Conservation (phyloP, 495 filamentous ascomycete species). For the Penicillium manginii region DNA sequence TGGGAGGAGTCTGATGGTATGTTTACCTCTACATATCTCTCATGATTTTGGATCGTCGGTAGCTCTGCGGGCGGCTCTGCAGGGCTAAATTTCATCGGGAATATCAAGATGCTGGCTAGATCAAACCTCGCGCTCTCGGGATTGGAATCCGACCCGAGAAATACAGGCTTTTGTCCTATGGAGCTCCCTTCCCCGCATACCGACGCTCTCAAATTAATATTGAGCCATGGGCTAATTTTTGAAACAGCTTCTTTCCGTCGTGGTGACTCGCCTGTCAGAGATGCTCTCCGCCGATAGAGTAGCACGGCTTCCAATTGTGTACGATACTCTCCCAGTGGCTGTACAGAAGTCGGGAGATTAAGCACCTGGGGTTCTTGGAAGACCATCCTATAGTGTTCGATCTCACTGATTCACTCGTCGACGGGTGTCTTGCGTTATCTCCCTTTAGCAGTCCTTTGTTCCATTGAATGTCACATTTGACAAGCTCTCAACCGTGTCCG, state of each 20-base stretch:
- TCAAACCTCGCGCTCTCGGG: not conserved
- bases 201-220: not conserved
- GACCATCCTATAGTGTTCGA: conserved; percentile 21
- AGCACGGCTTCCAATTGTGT: conserved; percentile 34
- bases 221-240: not conserved
- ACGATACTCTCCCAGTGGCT: conserved; percentile 41
- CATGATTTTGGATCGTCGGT: not conserved
- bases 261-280: conserved; percentile 49
- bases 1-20: conserved; percentile 80
- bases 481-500: not conserved
- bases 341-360: conserved; percentile 40
- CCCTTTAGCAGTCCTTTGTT: conserved; percentile 10
- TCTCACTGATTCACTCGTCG: not conserved
- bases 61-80: not conserved
- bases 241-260: conserved; percentile 51
- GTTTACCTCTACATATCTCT: conserved; percentile 28
- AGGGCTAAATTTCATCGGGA: not conserved
- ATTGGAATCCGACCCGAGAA: not conserved
- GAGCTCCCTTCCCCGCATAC: not conserved
- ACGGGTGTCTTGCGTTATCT: not conserved
- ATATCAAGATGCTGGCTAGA: not conserved
- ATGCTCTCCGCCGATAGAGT: conserved; percentile 48
- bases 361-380: conserved; percentile 12
- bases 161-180: not conserved
- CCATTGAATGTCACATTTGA: not conserved